These are phyloP conservation scores for Naganishia cerealis DNA, from an alignment of 1,284 basidiomycete genomes.

Conservation along the genomic window DNA sequence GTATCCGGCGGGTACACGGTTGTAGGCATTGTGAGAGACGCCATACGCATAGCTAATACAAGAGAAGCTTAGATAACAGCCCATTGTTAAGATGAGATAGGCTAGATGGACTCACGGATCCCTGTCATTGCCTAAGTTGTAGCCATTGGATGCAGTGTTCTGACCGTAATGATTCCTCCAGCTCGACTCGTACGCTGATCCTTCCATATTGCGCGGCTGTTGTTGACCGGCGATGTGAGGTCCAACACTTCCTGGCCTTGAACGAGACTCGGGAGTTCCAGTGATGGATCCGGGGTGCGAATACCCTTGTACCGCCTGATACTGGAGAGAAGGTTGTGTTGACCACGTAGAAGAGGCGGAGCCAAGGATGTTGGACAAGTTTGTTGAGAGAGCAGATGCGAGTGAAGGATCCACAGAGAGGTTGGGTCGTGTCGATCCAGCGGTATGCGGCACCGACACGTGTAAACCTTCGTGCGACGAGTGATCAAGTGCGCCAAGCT, in stretches of 20 bases:
- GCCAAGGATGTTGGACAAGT: constrained; percentile 14
- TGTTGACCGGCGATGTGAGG: constrained; percentile 8
- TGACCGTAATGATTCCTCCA: constrained; percentile 26
- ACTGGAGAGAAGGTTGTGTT: constrained; percentile 5
- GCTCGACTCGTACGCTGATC: constrained; percentile 23
- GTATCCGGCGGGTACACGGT: constrained; percentile 11
- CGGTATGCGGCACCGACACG: constrained; percentile 11
- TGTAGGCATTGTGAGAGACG: constrained; percentile 19
- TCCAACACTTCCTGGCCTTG: constrained; percentile 25
- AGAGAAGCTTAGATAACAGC: not conserved
- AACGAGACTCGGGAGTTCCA: constrained; percentile 20
- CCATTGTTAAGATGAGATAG: not conserved
- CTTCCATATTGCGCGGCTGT: constrained; percentile 17
- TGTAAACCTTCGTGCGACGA: constrained; percentile 1
- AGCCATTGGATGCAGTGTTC: constrained; percentile 9
- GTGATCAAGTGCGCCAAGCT: constrained; percentile 1
- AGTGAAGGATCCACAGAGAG: constrained; percentile 12
- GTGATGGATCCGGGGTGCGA: constrained; percentile 17
- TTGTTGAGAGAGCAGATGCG: constrained; percentile 8
- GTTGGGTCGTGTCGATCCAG: constrained; percentile 19
- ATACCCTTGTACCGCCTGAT: constrained; percentile 9
- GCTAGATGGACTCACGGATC: constrained; percentile 2
- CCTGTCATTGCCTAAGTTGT: constrained; percentile 14
- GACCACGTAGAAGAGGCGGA: constrained; percentile 26
- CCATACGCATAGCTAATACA: constrained; percentile 10